Evolutionary conservation across 768 basidiomycete genomes (phyloP), one percentile per base, ranked within the genome.

Genomic region (Russula sp.): DNA sequence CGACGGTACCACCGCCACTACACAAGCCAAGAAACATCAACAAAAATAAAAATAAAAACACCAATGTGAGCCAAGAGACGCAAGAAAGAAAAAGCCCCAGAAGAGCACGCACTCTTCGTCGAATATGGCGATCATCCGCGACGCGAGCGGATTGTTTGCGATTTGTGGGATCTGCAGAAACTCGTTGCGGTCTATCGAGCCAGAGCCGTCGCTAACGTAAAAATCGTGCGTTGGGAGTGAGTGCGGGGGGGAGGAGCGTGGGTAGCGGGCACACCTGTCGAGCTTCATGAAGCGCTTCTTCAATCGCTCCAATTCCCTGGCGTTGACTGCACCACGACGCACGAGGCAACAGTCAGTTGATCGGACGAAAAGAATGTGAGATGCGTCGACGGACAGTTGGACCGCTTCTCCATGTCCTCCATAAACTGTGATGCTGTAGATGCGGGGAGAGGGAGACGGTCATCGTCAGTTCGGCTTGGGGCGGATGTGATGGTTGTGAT

Each of bases 281-380:
- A 99, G 88, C 78, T 99, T 99, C 94, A 98, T 98, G 76, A 99
- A 98, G 58, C 97, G 88, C 75, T 98, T 98, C 84, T 97, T 97
- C 69, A 98, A 81, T 58, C 97, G 84, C 69, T 98, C 92, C 69
- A 99, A 78, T 77, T 99, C 97, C 53, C 86, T 83, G 54, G 89
- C 90, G 20, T 92, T 98, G 87, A 99, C 97, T 98, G 72, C 49
- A 45, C 49, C 32, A 22, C 11, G 39, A 40, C 18, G 52, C 51
- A 22, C 37, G 53, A 48, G 32, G 52, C 27, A 45, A 47, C 32
- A 20, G 10, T 27, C 20, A 39, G 42, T 53, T 18, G 34, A 53
- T 1, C 14, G 22, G 37, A 8, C 4, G 37, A 13, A n/a, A 11
- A n/a, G 18, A 9, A 22, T 9, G 22, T 34, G 39, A 55, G 47